phyloP scores from a whole-genome alignment of 306 rosid species.

The Prunus campanulata region DNA sequence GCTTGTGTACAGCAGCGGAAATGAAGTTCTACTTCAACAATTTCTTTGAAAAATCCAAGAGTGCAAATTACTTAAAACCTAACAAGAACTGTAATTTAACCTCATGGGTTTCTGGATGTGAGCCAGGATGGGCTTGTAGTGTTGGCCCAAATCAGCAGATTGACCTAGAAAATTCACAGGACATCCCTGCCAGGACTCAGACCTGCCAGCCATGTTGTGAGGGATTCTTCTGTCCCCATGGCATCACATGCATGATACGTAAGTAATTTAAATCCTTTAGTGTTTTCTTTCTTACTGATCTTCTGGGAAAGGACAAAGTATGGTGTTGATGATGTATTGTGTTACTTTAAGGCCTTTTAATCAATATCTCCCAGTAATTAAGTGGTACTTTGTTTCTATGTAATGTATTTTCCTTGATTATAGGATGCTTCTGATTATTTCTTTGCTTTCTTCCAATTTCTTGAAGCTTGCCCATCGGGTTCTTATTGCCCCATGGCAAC shows the following conservation, averaged over 20 bases:
- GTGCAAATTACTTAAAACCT: slow-evolving; percentile 64
- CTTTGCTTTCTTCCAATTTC: slow-evolving; percentile 28
- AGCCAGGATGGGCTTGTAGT: slow-evolving; percentile 99
- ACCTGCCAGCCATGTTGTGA: slow-evolving; percentile 82
- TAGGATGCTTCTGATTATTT: slow-evolving; percentile 31
- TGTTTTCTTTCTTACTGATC: not conserved
- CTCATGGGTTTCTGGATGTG: slow-evolving; percentile 92
- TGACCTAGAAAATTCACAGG: slow-evolving; percentile 58
- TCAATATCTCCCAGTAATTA: not conserved
- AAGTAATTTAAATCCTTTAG: slow-evolving; percentile 36
- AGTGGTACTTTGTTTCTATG: slow-evolving; percentile 3
- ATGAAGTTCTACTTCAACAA: slow-evolving; percentile 61
- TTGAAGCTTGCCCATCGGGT: slow-evolving; percentile 93
- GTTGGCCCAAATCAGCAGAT: slow-evolving; percentile 43
- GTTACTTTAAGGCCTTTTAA: not conserved
- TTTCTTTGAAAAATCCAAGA: slow-evolving; percentile 44
- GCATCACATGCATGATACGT: slow-evolving; percentile 97
- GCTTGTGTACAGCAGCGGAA: slow-evolving; percentile 90
- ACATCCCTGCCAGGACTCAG: slow-evolving; percentile 71
- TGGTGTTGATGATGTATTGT: not conserved
- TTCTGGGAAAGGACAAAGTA: no score
- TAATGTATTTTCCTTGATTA: slow-evolving; percentile 7
- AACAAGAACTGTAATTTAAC: slow-evolving; percentile 91
- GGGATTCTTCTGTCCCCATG: slow-evolving; percentile 97
- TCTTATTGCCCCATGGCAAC: slow-evolving; percentile 83